A percentile compares a stretch with the other conserved stretches of the same genome.
These are phyloP conservation scores for Phaeosphaeriaceae sp. DNA, from an alignment of 2,329 filamentous ascomycete species.

Conservation along the genomic window DNA sequence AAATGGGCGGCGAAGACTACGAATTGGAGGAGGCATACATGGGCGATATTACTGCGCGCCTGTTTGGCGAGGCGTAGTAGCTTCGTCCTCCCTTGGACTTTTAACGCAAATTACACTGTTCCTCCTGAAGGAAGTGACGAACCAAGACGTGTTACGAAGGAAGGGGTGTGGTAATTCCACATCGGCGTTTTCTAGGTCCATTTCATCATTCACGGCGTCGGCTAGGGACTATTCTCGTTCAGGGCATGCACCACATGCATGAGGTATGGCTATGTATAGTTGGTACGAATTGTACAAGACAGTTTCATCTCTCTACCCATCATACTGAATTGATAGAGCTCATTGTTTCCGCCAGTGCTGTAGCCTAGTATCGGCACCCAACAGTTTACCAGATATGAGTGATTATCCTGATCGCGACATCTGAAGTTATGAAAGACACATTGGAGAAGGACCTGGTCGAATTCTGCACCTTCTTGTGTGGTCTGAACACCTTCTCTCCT, in stretches of 20 bases:
- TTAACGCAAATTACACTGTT: background rate
- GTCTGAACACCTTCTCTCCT: too few species aligned
- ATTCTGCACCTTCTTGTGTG: too few species aligned
- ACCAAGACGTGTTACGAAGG: background rate
- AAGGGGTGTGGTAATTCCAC: background rate
- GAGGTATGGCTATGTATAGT: background rate
- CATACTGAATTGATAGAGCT: too few species aligned
- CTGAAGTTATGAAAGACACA: too few species aligned
- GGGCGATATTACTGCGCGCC: slow-evolving; percentile 84
- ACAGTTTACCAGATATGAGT: too few species aligned
- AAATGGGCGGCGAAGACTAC: slow-evolving; percentile 79
- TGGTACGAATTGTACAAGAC: background rate
- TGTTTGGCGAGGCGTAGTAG: slow-evolving; percentile 73
- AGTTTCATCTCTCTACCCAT: background rate
- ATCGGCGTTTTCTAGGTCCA: background rate
- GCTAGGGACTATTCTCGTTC: background rate
- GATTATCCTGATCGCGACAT: too few species aligned
- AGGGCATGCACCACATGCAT: background rate
- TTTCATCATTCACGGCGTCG: background rate
- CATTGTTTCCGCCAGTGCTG: too few species aligned
- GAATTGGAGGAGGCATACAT: slow-evolving; percentile 89
- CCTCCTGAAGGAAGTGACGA: background rate
- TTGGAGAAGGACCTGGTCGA: too few species aligned
- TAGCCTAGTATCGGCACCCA: too few species aligned
- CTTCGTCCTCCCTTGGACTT: background rate